Percentiles rank a stretch among this genome's conserved stretches.
phyloP scores from a whole-genome alignment of 164 flowering plant species.

The Aristolochia contorta region DNA sequence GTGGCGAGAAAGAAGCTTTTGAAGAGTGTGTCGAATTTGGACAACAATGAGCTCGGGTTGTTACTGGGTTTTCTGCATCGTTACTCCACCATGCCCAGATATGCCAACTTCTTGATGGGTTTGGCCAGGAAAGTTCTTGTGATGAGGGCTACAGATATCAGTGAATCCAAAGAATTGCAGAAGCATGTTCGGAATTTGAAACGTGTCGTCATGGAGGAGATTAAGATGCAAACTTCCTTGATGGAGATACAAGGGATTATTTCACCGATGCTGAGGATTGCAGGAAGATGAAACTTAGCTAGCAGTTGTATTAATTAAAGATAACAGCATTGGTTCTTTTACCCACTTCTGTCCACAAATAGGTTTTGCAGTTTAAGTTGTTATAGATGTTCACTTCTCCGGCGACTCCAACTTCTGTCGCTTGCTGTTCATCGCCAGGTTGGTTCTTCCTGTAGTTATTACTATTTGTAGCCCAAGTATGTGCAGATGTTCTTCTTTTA shows the following conservation, averaged over 20 bases:
- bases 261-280: conserved; percentile 68
- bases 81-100: conserved; percentile 47
- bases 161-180: conserved; percentile 33
- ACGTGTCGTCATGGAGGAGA: conserved; percentile 65
- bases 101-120: conserved; percentile 48
- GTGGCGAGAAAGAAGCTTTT: conserved; percentile 70
- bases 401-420: conserved; percentile 75
- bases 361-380: no score
- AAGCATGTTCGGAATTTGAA: conserved; percentile 51
- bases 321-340: no score
- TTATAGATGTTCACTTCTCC: conserved; percentile 7
- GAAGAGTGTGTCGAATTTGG: conserved; percentile 68
- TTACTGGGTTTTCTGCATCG: conserved; percentile 53
- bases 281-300: conserved; percentile 30
- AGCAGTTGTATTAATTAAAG: no score
- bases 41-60: conserved; percentile 59
- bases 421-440: conserved; percentile 88
- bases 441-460: neutral
- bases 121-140: conserved; percentile 59
- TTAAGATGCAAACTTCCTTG: conserved; percentile 59
- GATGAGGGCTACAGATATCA: conserved; percentile 48
- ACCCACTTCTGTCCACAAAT: no score
- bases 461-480: neutral
- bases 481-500: neutral
- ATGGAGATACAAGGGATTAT: conserved; percentile 85